Evolutionary conservation across 306 rosid genomes (phyloP), one percentile per base, ranked within the genome.

Genomic region (Fagus sylvatica): DNA sequence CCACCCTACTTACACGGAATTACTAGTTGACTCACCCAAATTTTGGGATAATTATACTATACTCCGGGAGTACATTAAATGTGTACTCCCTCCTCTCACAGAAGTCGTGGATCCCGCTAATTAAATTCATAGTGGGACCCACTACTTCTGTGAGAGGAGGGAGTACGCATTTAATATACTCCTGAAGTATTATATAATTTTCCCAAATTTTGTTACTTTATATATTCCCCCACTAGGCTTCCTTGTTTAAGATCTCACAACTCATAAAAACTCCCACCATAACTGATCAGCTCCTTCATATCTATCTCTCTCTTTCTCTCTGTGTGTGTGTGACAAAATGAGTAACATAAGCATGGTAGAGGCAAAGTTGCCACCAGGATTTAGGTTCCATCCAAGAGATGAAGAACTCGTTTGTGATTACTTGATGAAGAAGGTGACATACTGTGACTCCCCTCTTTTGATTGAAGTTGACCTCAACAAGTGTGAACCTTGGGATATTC

Each of bases 401-500:
- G 98, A 93, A 82, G 98, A 93, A 12, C 92, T 93, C 54, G 98
- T 93, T 0, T 93, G 93, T 81, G 96, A 91, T 80, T 93, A 93
- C 73, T 79, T 93, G 88, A 77, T 93, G 85, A 90, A 88, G 85
- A 93, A 91, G 86, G 79, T 86, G 7, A 72, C 83, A 41, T 86
- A 80, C 53, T 73, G 64, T 71, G 81, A 84, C 73, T 83, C 94
- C 37, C 76, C 82, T 69, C 97, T 91, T 75, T 62, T 93, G 89
- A 90, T 91, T 39, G 93, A 93, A 68, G 98, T 93, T 82, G 98
- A 93, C 80, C 98, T 93, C 55, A 93, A 93, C 91, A 91, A 90
- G 96, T 90, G 87, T 53, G 98, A 93, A 66, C 98, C 98, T 6
- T 93, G 98, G 98, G 98, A 93, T 77, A 90, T 93, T 81, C 97